A percentile compares a stretch with the other conserved stretches of the same genome.
Conservation (phyloP, 2,329 filamentous ascomycete species). For the Pseudogymnoascus sp. region DNA sequence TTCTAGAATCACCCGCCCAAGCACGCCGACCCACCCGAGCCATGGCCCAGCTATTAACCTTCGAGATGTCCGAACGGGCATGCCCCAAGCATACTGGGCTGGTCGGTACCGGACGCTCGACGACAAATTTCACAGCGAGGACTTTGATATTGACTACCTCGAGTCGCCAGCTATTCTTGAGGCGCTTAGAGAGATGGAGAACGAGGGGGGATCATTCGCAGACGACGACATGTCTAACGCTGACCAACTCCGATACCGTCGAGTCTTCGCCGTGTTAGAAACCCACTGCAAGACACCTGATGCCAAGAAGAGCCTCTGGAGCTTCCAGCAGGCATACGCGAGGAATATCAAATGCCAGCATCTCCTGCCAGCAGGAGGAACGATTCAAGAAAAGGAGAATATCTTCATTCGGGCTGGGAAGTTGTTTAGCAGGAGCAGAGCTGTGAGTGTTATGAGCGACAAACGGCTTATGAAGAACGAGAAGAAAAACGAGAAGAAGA, state of each 20-base stretch:
- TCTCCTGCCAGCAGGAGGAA: constrained; percentile 33
- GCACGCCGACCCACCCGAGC: constrained; percentile 9
- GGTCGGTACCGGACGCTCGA: constrained; percentile 50
- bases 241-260: constrained; percentile 36
- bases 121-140: constrained; percentile 43
- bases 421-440: neutral
- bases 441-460: neutral
- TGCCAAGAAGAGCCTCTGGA: constrained; percentile 38
- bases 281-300: constrained; percentile 38
- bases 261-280: constrained; percentile 40
- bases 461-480: neutral
- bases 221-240: constrained; percentile 18
- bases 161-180: constrained; percentile 10
- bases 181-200: neutral
- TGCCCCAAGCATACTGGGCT: constrained; percentile 48
- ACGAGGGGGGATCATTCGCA: neutral
- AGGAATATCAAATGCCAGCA: constrained; percentile 30
- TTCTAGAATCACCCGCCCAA: constrained; percentile 8
- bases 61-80: constrained; percentile 33
- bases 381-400: neutral
- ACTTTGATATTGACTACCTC: constrained; percentile 19
- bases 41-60: constrained; percentile 15
- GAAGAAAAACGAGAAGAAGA: neutral
- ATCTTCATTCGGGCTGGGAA: neutral
- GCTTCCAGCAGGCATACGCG: constrained; percentile 44